A percentile compares a stretch with the other conserved stretches of the same genome.
These are phyloP conservation scores for Trematosphaeria pertusa DNA, from an alignment of 2,329 filamentous ascomycete genomes.

Conservation along the genomic window DNA sequence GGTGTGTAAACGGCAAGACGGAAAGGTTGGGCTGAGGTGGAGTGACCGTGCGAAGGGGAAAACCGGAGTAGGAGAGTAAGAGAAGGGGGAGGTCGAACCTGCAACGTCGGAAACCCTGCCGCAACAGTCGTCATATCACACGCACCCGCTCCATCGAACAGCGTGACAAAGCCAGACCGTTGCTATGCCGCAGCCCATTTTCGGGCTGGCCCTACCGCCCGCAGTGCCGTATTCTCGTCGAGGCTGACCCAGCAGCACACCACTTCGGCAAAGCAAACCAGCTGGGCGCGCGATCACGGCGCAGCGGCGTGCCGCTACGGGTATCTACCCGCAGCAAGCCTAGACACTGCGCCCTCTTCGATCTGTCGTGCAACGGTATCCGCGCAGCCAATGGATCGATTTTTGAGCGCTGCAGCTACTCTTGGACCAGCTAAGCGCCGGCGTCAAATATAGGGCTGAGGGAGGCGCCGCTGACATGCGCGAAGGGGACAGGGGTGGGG, in stretches of 20 bases:
- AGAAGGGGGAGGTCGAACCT: slow-evolving; percentile 13
- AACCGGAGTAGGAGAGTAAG: slow-evolving; percentile 1
- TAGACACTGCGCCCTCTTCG: slow-evolving; percentile 8
- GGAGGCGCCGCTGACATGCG: slow-evolving; percentile 29
- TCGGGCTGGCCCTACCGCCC: slow-evolving; percentile 1
- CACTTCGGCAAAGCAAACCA: slow-evolving; percentile 9
- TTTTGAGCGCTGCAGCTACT: slow-evolving; percentile 18
- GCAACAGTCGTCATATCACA: slow-evolving; percentile 20
- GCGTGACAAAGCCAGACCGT: too few species aligned
- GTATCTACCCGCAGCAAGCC: slow-evolving; percentile 9
- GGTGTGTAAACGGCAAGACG: too few species aligned
- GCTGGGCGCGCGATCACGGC: slow-evolving; percentile 14
- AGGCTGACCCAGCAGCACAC: slow-evolving; percentile 24
- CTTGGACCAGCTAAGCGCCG: slow-evolving; percentile 23
- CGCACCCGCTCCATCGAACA: neutral
- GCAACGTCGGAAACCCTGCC: slow-evolving; percentile 13
- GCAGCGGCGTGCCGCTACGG: slow-evolving; percentile 5
- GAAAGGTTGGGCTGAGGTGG: slow-evolving; percentile 15
- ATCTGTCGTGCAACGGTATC: slow-evolving; percentile 17
- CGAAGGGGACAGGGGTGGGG: slow-evolving; percentile 4
- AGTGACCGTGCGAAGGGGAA: too few species aligned
- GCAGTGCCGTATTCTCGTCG: slow-evolving; percentile 25
- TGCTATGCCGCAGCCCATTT: slow-evolving; percentile 10
- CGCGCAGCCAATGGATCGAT: slow-evolving; percentile 16
- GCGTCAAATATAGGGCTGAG: slow-evolving; percentile 26